A percentile compares a stretch with the other conserved stretches of the same genome.
phyloP scores from a whole-genome alignment of 2,329 filamentous ascomycete genomes.

The Calonectria pseudoturangicola region DNA sequence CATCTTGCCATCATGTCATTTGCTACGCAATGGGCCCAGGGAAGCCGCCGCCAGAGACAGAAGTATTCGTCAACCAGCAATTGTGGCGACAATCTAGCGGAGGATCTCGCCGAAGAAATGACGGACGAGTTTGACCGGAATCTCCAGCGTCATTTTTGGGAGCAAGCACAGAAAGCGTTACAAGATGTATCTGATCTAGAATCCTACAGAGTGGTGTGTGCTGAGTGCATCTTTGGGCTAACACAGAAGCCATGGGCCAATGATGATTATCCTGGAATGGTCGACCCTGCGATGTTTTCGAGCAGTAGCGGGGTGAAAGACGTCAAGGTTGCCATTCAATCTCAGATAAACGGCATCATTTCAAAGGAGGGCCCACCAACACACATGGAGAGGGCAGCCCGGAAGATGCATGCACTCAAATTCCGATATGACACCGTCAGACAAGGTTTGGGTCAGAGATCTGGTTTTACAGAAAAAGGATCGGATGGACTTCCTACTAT shows the following conservation, averaged over 20 bases:
- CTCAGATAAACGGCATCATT: conserved; percentile 49
- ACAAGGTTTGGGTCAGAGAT: conserved; percentile 38
- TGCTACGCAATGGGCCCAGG: conserved; percentile 53
- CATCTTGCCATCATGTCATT: conserved; percentile 53
- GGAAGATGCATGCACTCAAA: conserved; percentile 54
- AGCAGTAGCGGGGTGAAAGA: conserved; percentile 10
- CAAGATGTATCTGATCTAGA: conserved; percentile 60
- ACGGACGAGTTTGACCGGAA: conserved; percentile 61
- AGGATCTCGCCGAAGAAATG: conserved; percentile 47
- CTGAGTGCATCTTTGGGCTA: conserved; percentile 62
- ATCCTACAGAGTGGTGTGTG: conserved; percentile 61
- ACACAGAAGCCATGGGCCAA: conserved; percentile 57
- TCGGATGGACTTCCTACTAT: conserved; percentile 30
- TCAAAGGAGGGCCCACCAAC: conserved; percentile 45
- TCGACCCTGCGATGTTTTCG: conserved; percentile 35
- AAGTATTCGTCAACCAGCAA: conserved; percentile 33
- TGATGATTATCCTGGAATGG: conserved; percentile 38
- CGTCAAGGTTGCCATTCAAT: conserved; percentile 28
- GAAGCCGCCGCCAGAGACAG: conserved; percentile 53
- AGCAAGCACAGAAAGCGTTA: conserved; percentile 58
- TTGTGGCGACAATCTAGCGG: conserved; percentile 35
- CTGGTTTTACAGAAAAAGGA: conserved; percentile 9
- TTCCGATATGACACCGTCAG: conserved; percentile 49
- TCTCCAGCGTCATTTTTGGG: conserved; percentile 61
- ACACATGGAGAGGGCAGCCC: conserved; percentile 51